Conservation (phyloP, 2,329 filamentous ascomycete species). For the Fusarium albosuccineum region DNA sequence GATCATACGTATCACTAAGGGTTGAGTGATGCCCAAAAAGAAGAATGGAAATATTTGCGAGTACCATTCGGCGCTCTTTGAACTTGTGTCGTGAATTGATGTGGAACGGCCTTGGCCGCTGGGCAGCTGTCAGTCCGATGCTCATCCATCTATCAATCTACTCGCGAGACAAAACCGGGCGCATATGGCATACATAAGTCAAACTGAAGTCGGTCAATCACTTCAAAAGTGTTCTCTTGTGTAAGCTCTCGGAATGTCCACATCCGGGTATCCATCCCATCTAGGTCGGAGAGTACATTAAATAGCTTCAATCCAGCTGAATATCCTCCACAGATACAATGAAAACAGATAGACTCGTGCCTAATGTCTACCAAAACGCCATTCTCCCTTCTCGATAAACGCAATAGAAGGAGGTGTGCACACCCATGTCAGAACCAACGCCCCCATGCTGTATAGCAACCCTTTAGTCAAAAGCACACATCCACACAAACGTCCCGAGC, state of each 20-base stretch:
- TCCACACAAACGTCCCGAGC: slow-evolving; percentile 63
- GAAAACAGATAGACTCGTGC: slow-evolving; percentile 12
- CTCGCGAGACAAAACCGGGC: too few relatives aligned
- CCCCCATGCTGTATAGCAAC: not conserved
- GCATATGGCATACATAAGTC: too few relatives aligned
- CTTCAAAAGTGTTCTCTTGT: not conserved
- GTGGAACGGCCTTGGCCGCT: too few relatives aligned
- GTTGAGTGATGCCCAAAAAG: too few relatives aligned
- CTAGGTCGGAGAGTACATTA: not conserved
- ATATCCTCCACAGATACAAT: not conserved
- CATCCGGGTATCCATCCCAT: slow-evolving; percentile 7
- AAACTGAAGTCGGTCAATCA: not conserved
- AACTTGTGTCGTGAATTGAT: too few relatives aligned
- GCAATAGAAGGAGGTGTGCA: not conserved
- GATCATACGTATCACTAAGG: too few relatives aligned
- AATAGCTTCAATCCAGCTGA: not conserved
- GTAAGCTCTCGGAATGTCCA: not conserved
- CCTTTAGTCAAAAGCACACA: slow-evolving; percentile 55
- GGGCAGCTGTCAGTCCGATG: too few relatives aligned
- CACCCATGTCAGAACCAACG: slow-evolving; percentile 12
- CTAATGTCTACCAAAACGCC: slow-evolving; percentile 11
- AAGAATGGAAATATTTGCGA: too few relatives aligned
- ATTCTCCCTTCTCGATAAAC: not conserved
- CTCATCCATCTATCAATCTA: too few relatives aligned
- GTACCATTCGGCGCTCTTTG: too few relatives aligned